Evolutionary conservation across 2,329 filamentous ascomycete genomes (phyloP), one percentile per base, ranked within the genome.

Genomic region (Harringtonia lauricola): DNA sequence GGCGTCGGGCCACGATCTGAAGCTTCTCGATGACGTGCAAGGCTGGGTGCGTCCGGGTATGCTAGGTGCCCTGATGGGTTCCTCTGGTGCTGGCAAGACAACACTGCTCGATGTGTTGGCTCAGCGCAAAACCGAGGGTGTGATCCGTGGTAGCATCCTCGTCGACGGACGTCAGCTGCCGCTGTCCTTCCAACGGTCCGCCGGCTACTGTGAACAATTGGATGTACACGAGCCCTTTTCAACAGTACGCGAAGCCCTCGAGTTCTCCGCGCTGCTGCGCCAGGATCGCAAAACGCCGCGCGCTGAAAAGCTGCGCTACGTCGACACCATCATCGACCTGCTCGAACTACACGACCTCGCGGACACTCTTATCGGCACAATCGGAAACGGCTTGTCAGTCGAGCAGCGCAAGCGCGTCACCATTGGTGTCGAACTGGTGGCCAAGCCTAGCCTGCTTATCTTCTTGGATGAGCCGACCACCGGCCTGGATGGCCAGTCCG

Each of bases 31-130:
- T 49, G 74, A 90, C 45, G 83, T 94, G 1, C 78, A 88, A 51
- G 87, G 86, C 3, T 94, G 83, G 78, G 83, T 89, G 44, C 86
- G 86, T 59, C 84, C 86, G 1, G 85, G 85, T 37, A 87, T 80
- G 50, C 62, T 88, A 18, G 86, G 81, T 3, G 85, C 83, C 5
- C 66, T 90, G n/a, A 86, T 89, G 84, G 81, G 85, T 54, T 77
- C 83, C 1, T 84, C 81, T 12, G 86, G 85, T 51, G 86, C 87
- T 15, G 86, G 87, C 41, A 94, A 94, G 62, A 94, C 86, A 0
- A 92, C 86, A 0, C 71, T 94, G 3, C 67, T 94, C 8, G 87
- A 94, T 59, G 83, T 87, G 3, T 71, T 94, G 28, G 87, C 86
- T 6, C 84, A 83, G 48, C 77, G 85, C 52, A 83, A 84, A 46